Evolutionary conservation across 257 asterid genomes (phyloP), one percentile per base, ranked within the genome.

Genomic region (Rauvolfia tetraphylla): DNA sequence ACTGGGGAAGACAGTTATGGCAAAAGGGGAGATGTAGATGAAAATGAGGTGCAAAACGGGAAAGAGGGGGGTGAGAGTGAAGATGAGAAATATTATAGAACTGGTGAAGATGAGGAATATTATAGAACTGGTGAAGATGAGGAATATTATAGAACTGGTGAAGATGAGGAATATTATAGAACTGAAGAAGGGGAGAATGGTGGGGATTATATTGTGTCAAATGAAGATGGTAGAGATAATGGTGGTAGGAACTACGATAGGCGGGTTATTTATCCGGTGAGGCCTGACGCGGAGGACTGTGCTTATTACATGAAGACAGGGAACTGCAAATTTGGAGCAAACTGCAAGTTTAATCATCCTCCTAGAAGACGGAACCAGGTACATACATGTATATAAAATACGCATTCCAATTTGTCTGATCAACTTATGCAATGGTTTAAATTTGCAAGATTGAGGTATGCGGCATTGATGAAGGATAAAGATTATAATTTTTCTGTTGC

Each of bases 321-420:
- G 62, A 81, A 86, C 62, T 95, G 98, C 82, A 95, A 95, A 86
- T 95, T 87, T 77, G 99, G 97, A 33, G 57, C 82, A 46, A 76
- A 81, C 83, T 95, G 99, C 96, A 93, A 91, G 91, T 95, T 90
- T 79, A 95, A 91, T 83, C 99, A 95, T 66, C 97, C 98, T 57
- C 88, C 95, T 7, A 78, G 83, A 81, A 86, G 89, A 79, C 90
- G 81, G 72, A 78, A 73, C 65, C 97, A 86, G 98, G 99, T 95
- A 36, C 5, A 14, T 27, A 25, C 20, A 11, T 25, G 12, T 44
- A 7, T 20, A 10, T 54, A 25, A 62, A 10, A 25, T 31, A 4
- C n/a, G 49, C 11, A 18, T 72, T 42, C 4, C 5, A 42, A 27
- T 39, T 56, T 22, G 48, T 61, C 7, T 31, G n/a, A 49, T 14